Percentiles rank a stretch among this genome's conserved stretches.
These are phyloP conservation scores for grape (Vitis vinifera) DNA, from an alignment of 164 flowering plant genomes.

Conservation along the genomic window DNA sequence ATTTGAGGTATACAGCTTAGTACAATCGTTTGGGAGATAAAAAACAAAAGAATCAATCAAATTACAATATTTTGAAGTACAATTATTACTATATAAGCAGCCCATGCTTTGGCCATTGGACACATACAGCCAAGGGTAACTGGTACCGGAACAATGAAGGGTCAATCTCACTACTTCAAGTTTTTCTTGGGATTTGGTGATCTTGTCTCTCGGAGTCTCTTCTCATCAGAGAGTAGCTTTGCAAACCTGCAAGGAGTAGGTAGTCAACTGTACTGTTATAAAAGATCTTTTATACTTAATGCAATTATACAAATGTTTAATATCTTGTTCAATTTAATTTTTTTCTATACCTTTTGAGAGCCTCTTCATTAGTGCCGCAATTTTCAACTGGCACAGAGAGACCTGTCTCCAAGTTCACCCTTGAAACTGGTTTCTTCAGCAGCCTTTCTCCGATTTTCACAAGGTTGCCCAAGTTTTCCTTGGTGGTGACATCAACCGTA, in stretches of 20 bases:
- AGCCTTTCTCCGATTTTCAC: constrained; percentile 31
- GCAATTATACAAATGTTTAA: too few species aligned
- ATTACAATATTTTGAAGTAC: too few species aligned
- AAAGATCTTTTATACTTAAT: too few species aligned
- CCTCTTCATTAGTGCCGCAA: constrained; percentile 20
- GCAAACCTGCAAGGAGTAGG: too few species aligned
- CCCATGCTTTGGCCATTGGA: not conserved
- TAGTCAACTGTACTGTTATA: too few species aligned
- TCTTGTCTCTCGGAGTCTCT: too few species aligned
- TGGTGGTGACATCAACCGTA: constrained; percentile 35
- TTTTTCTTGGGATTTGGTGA: not conserved
- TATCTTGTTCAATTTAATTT: not conserved
- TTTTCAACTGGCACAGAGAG: constrained; percentile 6
- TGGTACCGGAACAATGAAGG: too few species aligned
- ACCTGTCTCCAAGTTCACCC: constrained; percentile 26
- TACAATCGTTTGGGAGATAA: too few species aligned
- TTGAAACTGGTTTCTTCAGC: constrained; percentile 30
- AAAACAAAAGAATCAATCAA: too few species aligned
- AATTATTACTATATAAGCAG: too few species aligned
- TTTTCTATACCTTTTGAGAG: constrained; percentile 13
- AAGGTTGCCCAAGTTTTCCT: constrained; percentile 25
- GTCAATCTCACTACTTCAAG: not conserved
- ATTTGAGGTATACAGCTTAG: too few species aligned
- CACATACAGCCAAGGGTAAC: not conserved
- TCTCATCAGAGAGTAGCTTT: too few species aligned